Evolutionary conservation across 2,329 filamentous ascomycete genomes (phyloP), one percentile per base, ranked within the genome.

Genomic region (Trichophyton schoenleinii): DNA sequence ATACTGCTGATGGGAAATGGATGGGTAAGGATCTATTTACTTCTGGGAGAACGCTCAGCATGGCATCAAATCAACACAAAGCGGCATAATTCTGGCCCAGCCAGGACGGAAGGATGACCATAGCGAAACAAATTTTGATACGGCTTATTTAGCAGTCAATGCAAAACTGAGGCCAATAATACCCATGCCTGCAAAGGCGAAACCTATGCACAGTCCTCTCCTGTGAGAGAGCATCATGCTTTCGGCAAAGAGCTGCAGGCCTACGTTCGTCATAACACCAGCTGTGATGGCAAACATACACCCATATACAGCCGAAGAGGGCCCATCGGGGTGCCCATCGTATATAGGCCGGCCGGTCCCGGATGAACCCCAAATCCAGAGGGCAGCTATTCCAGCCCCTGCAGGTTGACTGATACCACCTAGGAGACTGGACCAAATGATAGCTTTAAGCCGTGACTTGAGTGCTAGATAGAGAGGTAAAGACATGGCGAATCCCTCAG

Each of bases 251-350:
- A 99, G 78, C 74, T 95, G 89, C 70, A 99, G 75, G 2, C 87
- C 91, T 34, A 99, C 94, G 68, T 88, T 94, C 31, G 90, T 87
- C 94, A 99, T 97, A 68, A 99, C 95, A 0, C 94, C 94, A 0
- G 91, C 86, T 0, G 92, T 97, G 8, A 86, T 78, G 5, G 90
- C 91, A 77, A 99, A 99, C 75, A 97, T 86, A 59, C 74, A 74
- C 22, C 75, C 78, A 63, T 78, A 79, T 0, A 83, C 79, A 36
- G 76, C 79, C 69, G 84, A 82, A 0, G 79, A 80, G 0, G 81
- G 78, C 57, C 70, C 73, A 0, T 67, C 67, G 0, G 64, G 62
- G 8, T 28, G 28, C 4, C 62, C 63, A 34, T 64, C 63, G 3
- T 67, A 11, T 13, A 22, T 22, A 31, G 22, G 64, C 9, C 67